Evolutionary conservation across 208 protist genomes (phyloP), one percentile per base, ranked within the genome.

Genomic region (Wallacemonas sp.): DNA sequence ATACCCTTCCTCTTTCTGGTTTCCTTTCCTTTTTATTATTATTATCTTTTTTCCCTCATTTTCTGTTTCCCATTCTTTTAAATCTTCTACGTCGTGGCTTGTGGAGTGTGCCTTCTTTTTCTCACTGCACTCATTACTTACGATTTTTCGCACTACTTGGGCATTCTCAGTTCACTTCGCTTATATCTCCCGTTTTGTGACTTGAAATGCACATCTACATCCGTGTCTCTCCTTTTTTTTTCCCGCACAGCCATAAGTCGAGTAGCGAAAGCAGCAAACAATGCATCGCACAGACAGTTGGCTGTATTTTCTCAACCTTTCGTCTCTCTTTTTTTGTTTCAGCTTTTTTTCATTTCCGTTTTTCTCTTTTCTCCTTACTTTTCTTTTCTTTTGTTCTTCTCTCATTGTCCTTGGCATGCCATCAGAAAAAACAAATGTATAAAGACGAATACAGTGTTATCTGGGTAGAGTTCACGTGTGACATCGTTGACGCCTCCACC

Each of bases 321-420:
- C 36, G 14, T 41, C 14, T 14, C 6, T 41, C 14, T 41, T 41
- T 41, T 41, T 6, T 14, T 41, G 36, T 41, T 41, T 17, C 36
- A 17, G 6, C 38, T 8, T 46, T 31, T 38, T 14, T 38, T 6
- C 12, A 46, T 5, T 24, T 28, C 36, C 15, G 3, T 33, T 53
- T 17, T n/a, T 33, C 47, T 2, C n/a, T 15, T 30, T 26, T 39
- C 14, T 28, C 49, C 42, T 59, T 59, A 5, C 30, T 49, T 11
- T 54, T 42, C 51, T 49, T 11, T 19, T 21, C 12, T 6, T 26
- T 59, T 49, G 21, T 59, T 62, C 19, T 27, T 62, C 33, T 36
- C 34, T 4, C 4, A 27, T 56, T 46, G 28, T 12, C n/a, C n/a
- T n/a, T n/a, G n/a, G n/a, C n/a, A n/a, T n/a, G n/a, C n/a, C n/a